Percentiles rank a stretch among this genome's conserved stretches.
phyloP scores from a whole-genome alignment of 2,329 filamentous ascomycete genomes.

The Fusarium sp. region DNA sequence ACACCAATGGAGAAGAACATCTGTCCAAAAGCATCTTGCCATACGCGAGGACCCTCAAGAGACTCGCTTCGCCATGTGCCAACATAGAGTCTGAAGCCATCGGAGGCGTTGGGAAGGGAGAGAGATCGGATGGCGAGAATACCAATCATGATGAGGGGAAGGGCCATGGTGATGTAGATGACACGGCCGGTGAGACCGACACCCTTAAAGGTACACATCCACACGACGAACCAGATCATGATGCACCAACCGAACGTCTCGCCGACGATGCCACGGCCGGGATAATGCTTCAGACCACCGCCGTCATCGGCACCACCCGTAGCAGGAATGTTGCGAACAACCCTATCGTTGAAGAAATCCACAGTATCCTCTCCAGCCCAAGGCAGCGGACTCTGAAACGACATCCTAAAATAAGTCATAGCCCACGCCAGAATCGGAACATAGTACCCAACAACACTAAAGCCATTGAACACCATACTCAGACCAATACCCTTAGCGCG shows the following conservation, averaged over 20 bases:
- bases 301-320: background rate
- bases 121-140: constrained; percentile 61
- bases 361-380: constrained; percentile 50
- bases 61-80: constrained; percentile 54
- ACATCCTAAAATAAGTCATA: constrained; percentile 64
- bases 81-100: constrained; percentile 57
- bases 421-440: constrained; percentile 64
- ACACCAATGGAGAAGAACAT: constrained; percentile 55
- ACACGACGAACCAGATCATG: constrained; percentile 66
- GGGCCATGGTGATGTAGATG: constrained; percentile 66
- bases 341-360: constrained; percentile 37
- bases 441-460: constrained; percentile 63
- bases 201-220: constrained; percentile 66
- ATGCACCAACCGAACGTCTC: constrained; percentile 64
- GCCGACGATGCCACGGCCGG: constrained; percentile 55
- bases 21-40: constrained; percentile 65
- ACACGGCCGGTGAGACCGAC: constrained; percentile 64
- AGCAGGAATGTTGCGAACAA: constrained; percentile 46
- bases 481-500: constrained; percentile 62
- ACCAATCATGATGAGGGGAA: constrained; percentile 63
- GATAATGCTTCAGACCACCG: constrained; percentile 46
- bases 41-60: constrained; percentile 47
- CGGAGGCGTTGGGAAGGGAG: constrained; percentile 61
- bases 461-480: constrained; percentile 59
- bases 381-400: constrained; percentile 61